Evolutionary conservation across 345 rosid species (phyloP), one percentile per base, ranked within the genome.

Genomic region (Citrus sp.): DNA sequence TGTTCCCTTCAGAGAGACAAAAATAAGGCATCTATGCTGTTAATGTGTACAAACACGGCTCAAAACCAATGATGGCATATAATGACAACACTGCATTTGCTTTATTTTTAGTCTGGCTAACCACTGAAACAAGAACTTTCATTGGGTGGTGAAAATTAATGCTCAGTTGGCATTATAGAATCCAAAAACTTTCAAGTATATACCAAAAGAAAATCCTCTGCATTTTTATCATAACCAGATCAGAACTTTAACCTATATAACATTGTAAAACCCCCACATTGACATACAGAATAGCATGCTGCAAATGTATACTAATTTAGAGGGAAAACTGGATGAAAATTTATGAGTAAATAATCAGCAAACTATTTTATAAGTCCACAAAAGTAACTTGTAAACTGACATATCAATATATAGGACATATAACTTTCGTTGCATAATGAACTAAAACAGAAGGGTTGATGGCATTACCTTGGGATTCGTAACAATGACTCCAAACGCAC

Each of bases 401-500:
- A 40, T 28, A 34, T 67, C 42, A 62, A 55, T 30, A 78, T n/a
- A 70, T 4, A 68, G 32, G 59, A 30, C 32, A 54, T 63, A 68
- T 28, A 4, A 27, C 28, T 40, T 51, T 30, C 65, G 68, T 30
- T 28, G 60, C 22, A 49, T 61, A 38, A 10, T 21, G 49, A 68
- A 51, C 40, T 49, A 30, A 56, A 32, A 70, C 3, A 38, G 35
- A 30, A 37, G 62, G 40, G 54, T 9, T 3, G 61, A 67, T 3
- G 62, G 65, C 32, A 66, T 81, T 83, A 96, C 99, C 99, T 97
- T 97, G 3, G 99, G 98, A 82, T 97, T 97, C 70, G 98, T 75
- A 82, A 93, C 99, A 77, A 97, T 97, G 27, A 89, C 97, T 32
- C 99, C 99, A 87, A 97, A 94, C 21, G 99, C 99, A 72, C 98